Evolutionary conservation across 202 grass and related monocot species (phyloP).

Genomic region (Carex arenaria): DNA sequence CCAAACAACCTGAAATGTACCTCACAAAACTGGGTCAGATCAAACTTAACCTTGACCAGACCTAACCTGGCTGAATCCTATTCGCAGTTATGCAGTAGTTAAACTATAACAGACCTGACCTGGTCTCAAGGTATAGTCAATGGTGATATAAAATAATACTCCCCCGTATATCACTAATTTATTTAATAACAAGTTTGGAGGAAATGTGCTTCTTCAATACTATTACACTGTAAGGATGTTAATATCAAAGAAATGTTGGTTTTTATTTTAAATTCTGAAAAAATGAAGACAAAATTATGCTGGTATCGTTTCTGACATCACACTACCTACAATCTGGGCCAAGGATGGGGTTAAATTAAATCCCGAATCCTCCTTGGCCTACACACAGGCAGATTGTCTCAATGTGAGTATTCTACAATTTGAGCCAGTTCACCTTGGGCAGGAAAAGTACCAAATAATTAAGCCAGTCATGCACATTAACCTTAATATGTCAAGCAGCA

Average conservation of each 20-base stretch:
- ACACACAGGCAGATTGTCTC: not conserved
- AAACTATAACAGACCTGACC: not conserved
- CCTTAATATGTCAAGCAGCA: not conserved
- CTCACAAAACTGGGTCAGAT: not conserved
- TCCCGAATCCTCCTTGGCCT: not conserved
- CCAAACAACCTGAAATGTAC: not conserved
- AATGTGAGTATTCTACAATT: not conserved
- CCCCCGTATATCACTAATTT: not conserved
- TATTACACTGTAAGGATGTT: not conserved
- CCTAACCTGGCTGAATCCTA: not conserved
- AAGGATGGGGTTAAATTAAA: not conserved
- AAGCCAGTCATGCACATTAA: not conserved
- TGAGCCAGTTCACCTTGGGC: not conserved
- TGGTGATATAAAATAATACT: not conserved
- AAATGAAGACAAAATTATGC: not conserved
- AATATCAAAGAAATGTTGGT: not conserved
- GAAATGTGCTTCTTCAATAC: not conserved
- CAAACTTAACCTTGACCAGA: not conserved
- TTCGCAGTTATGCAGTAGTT: not conserved
- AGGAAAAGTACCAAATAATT: not conserved
- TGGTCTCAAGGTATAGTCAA: not conserved
- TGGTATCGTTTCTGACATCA: not conserved
- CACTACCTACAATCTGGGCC: not conserved
- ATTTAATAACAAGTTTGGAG: not conserved
- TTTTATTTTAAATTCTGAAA: not conserved